These are phyloP conservation scores for Rhododendron henanense DNA, from an alignment of 148 eudicot genomes.

Conservation along the genomic window DNA sequence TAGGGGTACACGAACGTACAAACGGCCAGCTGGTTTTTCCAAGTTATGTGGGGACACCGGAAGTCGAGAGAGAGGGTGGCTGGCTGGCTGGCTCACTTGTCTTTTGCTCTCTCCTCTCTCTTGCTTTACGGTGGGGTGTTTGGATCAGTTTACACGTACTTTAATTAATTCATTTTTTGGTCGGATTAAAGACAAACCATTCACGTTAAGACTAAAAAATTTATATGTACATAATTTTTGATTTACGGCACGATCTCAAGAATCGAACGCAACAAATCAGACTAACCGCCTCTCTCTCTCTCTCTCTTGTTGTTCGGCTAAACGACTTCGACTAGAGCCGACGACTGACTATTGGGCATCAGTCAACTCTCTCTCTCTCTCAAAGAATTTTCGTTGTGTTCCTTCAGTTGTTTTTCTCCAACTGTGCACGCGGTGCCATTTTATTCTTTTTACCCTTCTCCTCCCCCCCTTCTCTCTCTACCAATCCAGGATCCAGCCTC, in stretches of 20 bases:
- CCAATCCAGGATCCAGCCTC: background rate
- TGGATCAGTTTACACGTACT: no score
- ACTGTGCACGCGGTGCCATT: background rate
- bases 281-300: no score
- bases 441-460: no score
- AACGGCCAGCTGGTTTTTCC: background rate
- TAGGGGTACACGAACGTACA: background rate
- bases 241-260: no score
- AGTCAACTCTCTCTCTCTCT: conserved; percentile 7
- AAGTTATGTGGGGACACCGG: background rate
- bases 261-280: no score
- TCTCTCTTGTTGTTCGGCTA: no score
- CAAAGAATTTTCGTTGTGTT: background rate
- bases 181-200: no score
- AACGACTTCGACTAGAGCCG: background rate
- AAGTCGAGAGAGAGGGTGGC: background rate
- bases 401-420: conserved; percentile 7
- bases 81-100: background rate
- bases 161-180: no score
- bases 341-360: background rate
- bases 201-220: no score
- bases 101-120: background rate
- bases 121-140: no score
- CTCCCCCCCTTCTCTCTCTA: background rate
- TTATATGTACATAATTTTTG: no score